Conservation (phyloP, 495 filamentous ascomycete genomes). For the Parachaetomium inaequale region DNA sequence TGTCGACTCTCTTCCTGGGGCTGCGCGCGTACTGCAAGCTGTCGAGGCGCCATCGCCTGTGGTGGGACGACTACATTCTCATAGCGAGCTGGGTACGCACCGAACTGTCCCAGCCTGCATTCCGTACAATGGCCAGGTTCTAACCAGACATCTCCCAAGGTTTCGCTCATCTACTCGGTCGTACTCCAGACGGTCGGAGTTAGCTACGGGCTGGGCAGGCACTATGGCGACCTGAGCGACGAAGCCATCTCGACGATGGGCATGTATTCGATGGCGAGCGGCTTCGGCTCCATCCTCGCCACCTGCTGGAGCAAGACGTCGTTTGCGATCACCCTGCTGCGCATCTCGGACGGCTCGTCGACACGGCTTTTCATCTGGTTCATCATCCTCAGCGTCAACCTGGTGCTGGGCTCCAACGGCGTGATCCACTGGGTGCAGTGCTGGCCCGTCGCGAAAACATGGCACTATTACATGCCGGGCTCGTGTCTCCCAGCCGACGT, state of each 20-base stretch:
- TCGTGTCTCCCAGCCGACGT: background rate
- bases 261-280: background rate
- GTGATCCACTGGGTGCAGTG: conserved; percentile 24
- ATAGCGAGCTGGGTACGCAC: background rate
- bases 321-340: conserved; percentile 15
- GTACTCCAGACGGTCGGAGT: background rate
- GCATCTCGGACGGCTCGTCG: conserved; percentile 4
- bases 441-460: background rate
- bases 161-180: background rate
- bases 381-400: conserved; percentile 27
- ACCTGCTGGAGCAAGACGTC: conserved; percentile 20
- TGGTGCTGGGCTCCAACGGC: conserved; percentile 2
- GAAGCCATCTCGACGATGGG: background rate
- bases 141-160: background rate
- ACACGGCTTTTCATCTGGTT: conserved; percentile 6
- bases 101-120: no score
- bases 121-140: no score
- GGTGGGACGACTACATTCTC: background rate
- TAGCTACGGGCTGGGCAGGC: background rate
- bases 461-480: background rate
- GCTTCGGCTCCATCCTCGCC: conserved; percentile 9
- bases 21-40: conserved; percentile 2
- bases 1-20: background rate
- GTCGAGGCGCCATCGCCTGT: background rate
- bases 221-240: background rate